Conservation (phyloP, 2,329 filamentous ascomycete genomes). For the Penicillium italicum region DNA sequence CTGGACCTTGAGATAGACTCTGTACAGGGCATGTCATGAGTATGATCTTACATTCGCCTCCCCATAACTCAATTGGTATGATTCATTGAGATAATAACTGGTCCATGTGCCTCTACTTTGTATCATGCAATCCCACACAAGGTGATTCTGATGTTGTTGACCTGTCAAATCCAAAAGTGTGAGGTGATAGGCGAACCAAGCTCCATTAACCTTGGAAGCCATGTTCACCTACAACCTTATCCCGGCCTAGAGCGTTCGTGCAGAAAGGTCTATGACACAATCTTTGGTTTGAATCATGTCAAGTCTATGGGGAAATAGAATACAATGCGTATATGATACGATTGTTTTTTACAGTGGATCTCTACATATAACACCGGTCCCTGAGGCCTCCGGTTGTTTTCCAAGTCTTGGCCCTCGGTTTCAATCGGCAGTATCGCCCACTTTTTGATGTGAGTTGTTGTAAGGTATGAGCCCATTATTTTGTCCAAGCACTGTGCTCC, state of each 20-base stretch:
- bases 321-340: too few relatives aligned
- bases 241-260: neutral
- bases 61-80: neutral
- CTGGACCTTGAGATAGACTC: neutral
- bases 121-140: neutral
- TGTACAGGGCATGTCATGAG: neutral
- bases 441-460: neutral
- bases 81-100: too few relatives aligned
- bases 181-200: slow-evolving; percentile 3
- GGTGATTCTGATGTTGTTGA: neutral
- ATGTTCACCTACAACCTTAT: slow-evolving; percentile 2
- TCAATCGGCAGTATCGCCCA: neutral
- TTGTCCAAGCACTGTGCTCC: neutral
- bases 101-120: neutral
- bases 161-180: neutral
- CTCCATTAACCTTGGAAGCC: neutral
- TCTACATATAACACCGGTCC: neutral
- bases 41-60: neutral
- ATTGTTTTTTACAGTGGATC: too few relatives aligned
- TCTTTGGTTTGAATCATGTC: too few relatives aligned
- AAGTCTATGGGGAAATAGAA: too few relatives aligned
- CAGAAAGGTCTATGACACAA: neutral
- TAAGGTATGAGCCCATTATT: neutral
- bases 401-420: slow-evolving; percentile 1
- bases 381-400: neutral